phyloP scores from a whole-genome alignment of 257 asterid species.

The Solanum medicagineum region DNA sequence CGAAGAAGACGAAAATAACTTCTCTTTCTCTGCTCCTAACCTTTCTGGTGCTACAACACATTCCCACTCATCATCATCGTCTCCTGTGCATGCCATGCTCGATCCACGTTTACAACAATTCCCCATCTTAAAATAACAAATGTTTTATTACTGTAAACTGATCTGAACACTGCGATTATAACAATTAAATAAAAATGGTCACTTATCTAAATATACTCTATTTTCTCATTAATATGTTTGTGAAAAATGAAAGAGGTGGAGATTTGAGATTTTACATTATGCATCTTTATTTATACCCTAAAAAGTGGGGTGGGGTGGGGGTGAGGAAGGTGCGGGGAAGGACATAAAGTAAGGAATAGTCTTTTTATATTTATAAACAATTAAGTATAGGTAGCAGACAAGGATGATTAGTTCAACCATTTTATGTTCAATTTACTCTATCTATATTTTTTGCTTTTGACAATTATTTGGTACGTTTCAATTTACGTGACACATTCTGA shows the following conservation, averaged over 20 bases:
- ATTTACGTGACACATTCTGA: background rate
- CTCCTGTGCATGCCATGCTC: background rate
- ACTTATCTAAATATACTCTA: background rate
- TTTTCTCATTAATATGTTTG: background rate
- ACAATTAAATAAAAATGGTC: background rate
- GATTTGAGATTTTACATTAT: background rate
- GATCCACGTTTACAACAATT: background rate
- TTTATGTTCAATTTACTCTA: background rate
- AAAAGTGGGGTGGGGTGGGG: background rate
- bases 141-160: background rate
- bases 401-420: background rate
- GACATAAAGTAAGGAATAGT: background rate
- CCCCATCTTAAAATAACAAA: background rate
- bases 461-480: background rate
- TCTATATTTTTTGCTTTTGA: background rate
- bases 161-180: background rate
- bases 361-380: background rate
- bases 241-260: background rate
- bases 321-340: background rate
- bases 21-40: background rate
- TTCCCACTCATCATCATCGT: background rate
- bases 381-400: background rate
- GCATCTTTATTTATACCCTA: background rate
- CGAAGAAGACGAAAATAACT: background rate
- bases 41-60: background rate